Percentiles rank a stretch among this genome's conserved stretches.
These are phyloP conservation scores for Daldinia eschscholtzii DNA, from an alignment of 2,329 filamentous ascomycete genomes.

Conservation along the genomic window DNA sequence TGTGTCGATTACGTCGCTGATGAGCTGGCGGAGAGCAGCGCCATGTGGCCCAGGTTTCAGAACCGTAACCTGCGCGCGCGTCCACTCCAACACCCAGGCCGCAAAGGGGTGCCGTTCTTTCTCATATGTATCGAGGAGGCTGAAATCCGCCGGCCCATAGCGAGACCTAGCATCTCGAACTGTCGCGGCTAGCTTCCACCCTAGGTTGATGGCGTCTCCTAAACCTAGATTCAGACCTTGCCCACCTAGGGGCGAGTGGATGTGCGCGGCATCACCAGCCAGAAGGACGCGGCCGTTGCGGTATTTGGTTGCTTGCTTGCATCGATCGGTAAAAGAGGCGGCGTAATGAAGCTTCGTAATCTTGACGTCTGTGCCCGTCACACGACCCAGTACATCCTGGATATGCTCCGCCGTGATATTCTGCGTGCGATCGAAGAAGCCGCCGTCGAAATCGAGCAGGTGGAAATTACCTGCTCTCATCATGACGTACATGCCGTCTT, in stretches of 20 bases:
- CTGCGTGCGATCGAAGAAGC: slow-evolving; percentile 40
- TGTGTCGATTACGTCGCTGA: slow-evolving; percentile 49
- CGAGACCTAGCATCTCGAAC: slow-evolving; percentile 7
- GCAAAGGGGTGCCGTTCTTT: slow-evolving; percentile 61
- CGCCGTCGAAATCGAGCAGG: slow-evolving; percentile 43
- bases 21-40: slow-evolving; percentile 45
- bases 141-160: background rate
- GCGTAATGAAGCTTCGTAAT: slow-evolving; percentile 48
- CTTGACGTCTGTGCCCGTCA: slow-evolving; percentile 42
- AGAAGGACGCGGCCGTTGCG: slow-evolving; percentile 63
- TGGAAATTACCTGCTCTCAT: slow-evolving; percentile 21
- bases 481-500: slow-evolving; percentile 49
- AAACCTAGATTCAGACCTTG: slow-evolving; percentile 70
- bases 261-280: slow-evolving; percentile 68
- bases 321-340: slow-evolving; percentile 44
- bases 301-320: slow-evolving; percentile 48
- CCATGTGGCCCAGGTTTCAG: slow-evolving; percentile 51
- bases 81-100: slow-evolving; percentile 53
- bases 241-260: slow-evolving; percentile 65
- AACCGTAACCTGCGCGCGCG: slow-evolving; percentile 54
- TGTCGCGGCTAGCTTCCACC: slow-evolving; percentile 64
- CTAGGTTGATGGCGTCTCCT: slow-evolving; percentile 66
- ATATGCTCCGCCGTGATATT: slow-evolving; percentile 42
- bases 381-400: slow-evolving; percentile 39
- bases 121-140: slow-evolving; percentile 62